A percentile compares a stretch with the other conserved stretches of the same genome.
Conservation (phyloP, 768 basidiomycete genomes). For the Paxillus rubicundulus region DNA sequence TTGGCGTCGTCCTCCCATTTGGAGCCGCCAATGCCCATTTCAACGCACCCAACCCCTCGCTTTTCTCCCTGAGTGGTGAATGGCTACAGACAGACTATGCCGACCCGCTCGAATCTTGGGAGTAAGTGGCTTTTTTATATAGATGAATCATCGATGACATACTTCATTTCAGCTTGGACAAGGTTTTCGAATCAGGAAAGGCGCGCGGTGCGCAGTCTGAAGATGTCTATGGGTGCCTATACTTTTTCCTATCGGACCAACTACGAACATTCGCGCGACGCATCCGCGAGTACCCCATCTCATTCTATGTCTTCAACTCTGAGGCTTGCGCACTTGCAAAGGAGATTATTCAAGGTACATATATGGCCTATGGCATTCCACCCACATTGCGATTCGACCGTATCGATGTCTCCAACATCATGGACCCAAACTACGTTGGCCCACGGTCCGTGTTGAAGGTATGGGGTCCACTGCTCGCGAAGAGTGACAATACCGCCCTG, state of each 20-base stretch:
- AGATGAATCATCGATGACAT: not conserved
- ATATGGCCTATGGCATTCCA: slow-evolving; percentile 20
- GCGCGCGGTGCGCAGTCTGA: slow-evolving; percentile 38
- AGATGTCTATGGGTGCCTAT: slow-evolving; percentile 51
- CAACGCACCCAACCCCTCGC: slow-evolving; percentile 41
- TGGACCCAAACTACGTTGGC: slow-evolving; percentile 44
- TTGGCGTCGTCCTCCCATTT: slow-evolving; percentile 49
- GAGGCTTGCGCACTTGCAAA: slow-evolving; percentile 43
- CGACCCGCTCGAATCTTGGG: slow-evolving; percentile 51
- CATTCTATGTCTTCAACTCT: slow-evolving; percentile 33
- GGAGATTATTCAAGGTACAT: slow-evolving; percentile 25
- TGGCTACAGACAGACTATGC: slow-evolving; percentile 43
- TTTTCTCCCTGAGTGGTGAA: slow-evolving; percentile 43
- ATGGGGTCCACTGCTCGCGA: slow-evolving; percentile 41
- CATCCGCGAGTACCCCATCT: slow-evolving; percentile 32
- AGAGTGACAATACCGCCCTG: slow-evolving; percentile 31
- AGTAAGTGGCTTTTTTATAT: slow-evolving; percentile 31
- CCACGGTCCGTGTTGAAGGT: slow-evolving; percentile 28
- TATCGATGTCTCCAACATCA: slow-evolving; percentile 48
- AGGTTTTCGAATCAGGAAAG: slow-evolving; percentile 39
- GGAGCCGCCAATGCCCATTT: slow-evolving; percentile 42
- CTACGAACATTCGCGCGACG: slow-evolving; percentile 37
- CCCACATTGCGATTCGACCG: slow-evolving; percentile 39
- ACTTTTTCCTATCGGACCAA: slow-evolving; percentile 43
- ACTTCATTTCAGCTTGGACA: slow-evolving; percentile 31